Conservation (phyloP, 768 basidiomycete species). For the Suillus subalutaceus region DNA sequence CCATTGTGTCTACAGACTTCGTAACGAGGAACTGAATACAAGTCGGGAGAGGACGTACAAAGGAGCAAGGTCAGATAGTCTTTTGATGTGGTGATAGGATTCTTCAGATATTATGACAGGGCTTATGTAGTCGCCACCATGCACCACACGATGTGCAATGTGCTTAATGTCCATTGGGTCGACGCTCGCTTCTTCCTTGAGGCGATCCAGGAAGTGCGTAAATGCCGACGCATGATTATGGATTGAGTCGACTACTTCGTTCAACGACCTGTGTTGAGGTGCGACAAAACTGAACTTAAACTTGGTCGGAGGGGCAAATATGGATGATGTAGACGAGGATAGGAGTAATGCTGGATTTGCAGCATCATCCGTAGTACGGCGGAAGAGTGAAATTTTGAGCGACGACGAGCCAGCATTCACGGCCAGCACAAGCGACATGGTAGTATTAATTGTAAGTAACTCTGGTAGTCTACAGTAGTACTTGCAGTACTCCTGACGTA, state of each 20-base stretch:
- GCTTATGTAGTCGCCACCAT: constrained; percentile 78
- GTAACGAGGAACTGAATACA: neutral
- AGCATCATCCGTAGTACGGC: constrained; percentile 29
- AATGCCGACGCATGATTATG: constrained; percentile 67
- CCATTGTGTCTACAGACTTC: constrained; percentile 55
- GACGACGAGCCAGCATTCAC: constrained; percentile 86
- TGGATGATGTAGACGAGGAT: constrained; percentile 56
- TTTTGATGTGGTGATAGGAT: constrained; percentile 72
- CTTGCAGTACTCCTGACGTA: neutral
- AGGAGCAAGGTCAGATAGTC: constrained; percentile 80
- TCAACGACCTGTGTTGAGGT: constrained; percentile 13
- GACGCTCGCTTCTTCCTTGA: constrained; percentile 46
- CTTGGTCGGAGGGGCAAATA: constrained; percentile 55
- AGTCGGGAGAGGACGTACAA: constrained; percentile 48
- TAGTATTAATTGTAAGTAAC: neutral
- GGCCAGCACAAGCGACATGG: constrained; percentile 56
- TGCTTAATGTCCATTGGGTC: constrained; percentile 48
- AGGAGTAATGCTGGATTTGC: constrained; percentile 48
- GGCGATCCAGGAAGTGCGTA: constrained; percentile 54
- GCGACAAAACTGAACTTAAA: constrained; percentile 45
- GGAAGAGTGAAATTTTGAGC: constrained; percentile 78
- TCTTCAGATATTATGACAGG: constrained; percentile 70
- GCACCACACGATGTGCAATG: constrained; percentile 83
- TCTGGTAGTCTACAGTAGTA: neutral
- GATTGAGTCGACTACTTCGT: constrained; percentile 40